A percentile compares a stretch with the other conserved stretches of the same genome.
Evolutionary conservation across 2,329 filamentous ascomycete genomes (phyloP).

Genomic region (Alternaria panax): DNA sequence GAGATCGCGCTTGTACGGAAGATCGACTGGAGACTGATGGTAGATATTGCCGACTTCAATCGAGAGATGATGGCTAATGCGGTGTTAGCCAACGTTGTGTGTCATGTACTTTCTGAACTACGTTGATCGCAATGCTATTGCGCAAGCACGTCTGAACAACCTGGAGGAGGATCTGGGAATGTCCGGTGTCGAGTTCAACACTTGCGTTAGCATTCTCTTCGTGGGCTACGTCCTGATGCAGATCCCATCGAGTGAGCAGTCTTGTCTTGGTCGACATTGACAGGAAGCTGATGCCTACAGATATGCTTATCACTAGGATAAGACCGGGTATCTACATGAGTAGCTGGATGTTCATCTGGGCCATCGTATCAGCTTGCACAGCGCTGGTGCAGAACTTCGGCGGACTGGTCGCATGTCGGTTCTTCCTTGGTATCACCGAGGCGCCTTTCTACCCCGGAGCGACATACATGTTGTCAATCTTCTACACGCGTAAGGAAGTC

Average conservation of each 20-base stretch:
- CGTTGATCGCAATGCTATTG: constrained; percentile 69
- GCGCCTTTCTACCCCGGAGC: constrained; percentile 65
- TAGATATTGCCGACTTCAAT: constrained; percentile 2
- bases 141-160: constrained; percentile 68
- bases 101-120: constrained; percentile 54
- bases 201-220: constrained; percentile 65
- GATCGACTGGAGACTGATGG: constrained; percentile 44
- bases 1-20: constrained; percentile 46
- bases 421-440: constrained; percentile 43
- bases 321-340: constrained; percentile 44
- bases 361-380: constrained; percentile 43
- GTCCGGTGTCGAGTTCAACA: constrained; percentile 39
- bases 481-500: constrained; percentile 66
- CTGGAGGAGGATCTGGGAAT: constrained; percentile 61
- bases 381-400: constrained; percentile 44
- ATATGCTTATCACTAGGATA: constrained; percentile 53
- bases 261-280: not conserved
- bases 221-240: constrained; percentile 52
- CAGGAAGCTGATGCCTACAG: not conserved
- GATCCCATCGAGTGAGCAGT: constrained; percentile 45
- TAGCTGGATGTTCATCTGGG: constrained; percentile 49
- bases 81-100: constrained; percentile 48
- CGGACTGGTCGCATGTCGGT: constrained; percentile 42
- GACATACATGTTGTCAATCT: constrained; percentile 68
- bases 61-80: not conserved